A percentile compares a stretch with the other conserved stretches of the same genome.
Evolutionary conservation across 371 early-diverging fungal genomes (phyloP).

Genomic region (Zopfochytrium polystomum): DNA sequence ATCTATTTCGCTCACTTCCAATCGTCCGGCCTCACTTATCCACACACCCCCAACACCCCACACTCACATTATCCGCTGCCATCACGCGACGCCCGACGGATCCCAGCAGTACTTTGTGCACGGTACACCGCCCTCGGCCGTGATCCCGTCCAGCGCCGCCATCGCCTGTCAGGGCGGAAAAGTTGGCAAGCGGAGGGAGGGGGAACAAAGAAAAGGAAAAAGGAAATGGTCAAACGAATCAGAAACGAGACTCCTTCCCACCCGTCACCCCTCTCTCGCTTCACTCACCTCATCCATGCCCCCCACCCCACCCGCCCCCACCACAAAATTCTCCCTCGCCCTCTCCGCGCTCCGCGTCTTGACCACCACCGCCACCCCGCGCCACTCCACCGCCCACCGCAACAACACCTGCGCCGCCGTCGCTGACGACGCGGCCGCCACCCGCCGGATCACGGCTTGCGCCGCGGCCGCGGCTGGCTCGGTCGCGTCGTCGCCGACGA

Average conservation of each 20-base stretch:
- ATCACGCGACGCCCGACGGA: conserved; percentile 47
- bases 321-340: conserved; percentile 39
- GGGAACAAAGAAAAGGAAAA: not conserved
- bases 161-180: conserved; percentile 49
- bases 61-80: no score
- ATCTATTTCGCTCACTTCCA: no score
- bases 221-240: not conserved
- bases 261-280: not conserved
- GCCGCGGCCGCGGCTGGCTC: conserved; percentile 10
- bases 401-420: conserved; percentile 70
- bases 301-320: conserved; percentile 2
- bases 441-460: conserved; percentile 21
- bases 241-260: not conserved
- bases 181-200: not conserved
- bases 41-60: no score
- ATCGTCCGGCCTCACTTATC: no score
- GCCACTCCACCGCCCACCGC: conserved; percentile 64
- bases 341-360: conserved; percentile 28
- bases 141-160: conserved; percentile 48
- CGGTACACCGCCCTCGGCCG: conserved; percentile 23
- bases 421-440: conserved; percentile 40
- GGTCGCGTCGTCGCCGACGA: conserved; percentile 33
- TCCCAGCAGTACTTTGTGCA: conserved; percentile 74
- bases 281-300: not conserved
- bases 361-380: conserved; percentile 26